Base-by-base conservation (phyloP, 306 rosid genomes). In the Albizia julibrissin region DNA sequence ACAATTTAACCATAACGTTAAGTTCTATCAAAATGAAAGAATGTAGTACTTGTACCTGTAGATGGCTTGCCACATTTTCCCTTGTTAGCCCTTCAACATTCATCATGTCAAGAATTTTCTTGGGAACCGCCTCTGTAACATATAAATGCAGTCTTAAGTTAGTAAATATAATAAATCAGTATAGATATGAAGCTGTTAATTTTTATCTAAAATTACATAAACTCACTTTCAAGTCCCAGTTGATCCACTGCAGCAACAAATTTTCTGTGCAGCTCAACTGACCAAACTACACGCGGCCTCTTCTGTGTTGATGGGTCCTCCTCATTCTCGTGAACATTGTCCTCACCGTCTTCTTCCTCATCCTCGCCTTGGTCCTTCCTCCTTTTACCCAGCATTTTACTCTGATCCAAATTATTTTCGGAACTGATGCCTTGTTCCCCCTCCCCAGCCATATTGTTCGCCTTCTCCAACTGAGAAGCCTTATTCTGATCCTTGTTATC, bases 51-150 rank as follows among this genome's bases (percentile, higher is more conserved):
- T 78, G 52, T 83, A 85, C 98, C 97, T 95, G 97, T 42, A 95
- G 87, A 87, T 95, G 98, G 84, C 98, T 95, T 11, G 98, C 98
- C 78, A 95, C 97, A 68, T 93, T 93, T 87, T 95, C 97, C 82
- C 98, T 87, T 37, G 98, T 90, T 34, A 95, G 91, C 50, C 98
- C 97, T 84, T 95, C 94, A 34, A 88, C 90, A 85, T 95, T 91
- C 98, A 95, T 93, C 79, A 91, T 47, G 78, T 93, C 97, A 58
- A 93, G 92, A 83, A 93, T 91, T 87, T 87, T 93, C 90, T 91
- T 93, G 0, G 98, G 98, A 76, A 90, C 89, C 31, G 97, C 98
- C 83, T 86, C 98, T 95, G 89, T 59, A 86, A 74, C 52, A 84
- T 26, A 62, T 31, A 40, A 69, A 79, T 21, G 67, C 59, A 77